These are phyloP conservation scores for Cadophora gregata DNA, from an alignment of 2,329 filamentous ascomycete genomes.

Conservation along the genomic window DNA sequence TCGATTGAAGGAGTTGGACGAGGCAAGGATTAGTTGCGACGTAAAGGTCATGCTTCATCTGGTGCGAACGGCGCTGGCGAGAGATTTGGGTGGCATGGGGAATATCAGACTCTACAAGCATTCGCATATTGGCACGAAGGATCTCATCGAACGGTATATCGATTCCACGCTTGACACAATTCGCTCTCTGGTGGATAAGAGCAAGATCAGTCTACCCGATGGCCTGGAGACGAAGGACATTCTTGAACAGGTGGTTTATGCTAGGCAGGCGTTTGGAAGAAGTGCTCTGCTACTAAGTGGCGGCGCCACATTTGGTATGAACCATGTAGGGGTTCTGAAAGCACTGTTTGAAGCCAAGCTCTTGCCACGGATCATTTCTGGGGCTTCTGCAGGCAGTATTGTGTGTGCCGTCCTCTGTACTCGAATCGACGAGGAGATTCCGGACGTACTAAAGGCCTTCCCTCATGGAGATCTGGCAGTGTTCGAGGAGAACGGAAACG, in stretches of 20 bases:
- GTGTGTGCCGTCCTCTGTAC: constrained; percentile 69
- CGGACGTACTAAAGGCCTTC: constrained; percentile 61
- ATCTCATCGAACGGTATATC: constrained; percentile 86
- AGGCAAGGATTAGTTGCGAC: constrained; percentile 74
- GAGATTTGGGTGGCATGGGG: constrained; percentile 86
- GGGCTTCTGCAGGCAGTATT: constrained; percentile 73
- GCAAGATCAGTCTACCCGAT: constrained; percentile 54
- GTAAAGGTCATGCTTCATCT: constrained; percentile 79
- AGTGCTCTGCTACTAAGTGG: constrained; percentile 71
- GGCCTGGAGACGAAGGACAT: constrained; percentile 60
- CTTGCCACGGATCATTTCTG: constrained; percentile 71
- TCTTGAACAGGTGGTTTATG: constrained; percentile 63
- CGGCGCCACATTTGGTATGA: constrained; percentile 75
- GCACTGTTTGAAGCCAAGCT: constrained; percentile 67
- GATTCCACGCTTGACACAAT: constrained; percentile 79
- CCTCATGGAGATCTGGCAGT: constrained; percentile 67
- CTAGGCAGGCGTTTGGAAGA: constrained; percentile 68
- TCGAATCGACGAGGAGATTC: constrained; percentile 67
- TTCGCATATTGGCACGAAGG: constrained; percentile 85
- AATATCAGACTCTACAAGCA: constrained; percentile 82
- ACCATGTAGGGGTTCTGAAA: constrained; percentile 73
- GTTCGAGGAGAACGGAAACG: constrained; percentile 63
- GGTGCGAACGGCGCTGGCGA: constrained; percentile 78
- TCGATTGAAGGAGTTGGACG: constrained; percentile 75
- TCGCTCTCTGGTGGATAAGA: constrained; percentile 69